phyloP scores from a whole-genome alignment of 164 flowering plant species.

The Dillenia suffruticosa region DNA sequence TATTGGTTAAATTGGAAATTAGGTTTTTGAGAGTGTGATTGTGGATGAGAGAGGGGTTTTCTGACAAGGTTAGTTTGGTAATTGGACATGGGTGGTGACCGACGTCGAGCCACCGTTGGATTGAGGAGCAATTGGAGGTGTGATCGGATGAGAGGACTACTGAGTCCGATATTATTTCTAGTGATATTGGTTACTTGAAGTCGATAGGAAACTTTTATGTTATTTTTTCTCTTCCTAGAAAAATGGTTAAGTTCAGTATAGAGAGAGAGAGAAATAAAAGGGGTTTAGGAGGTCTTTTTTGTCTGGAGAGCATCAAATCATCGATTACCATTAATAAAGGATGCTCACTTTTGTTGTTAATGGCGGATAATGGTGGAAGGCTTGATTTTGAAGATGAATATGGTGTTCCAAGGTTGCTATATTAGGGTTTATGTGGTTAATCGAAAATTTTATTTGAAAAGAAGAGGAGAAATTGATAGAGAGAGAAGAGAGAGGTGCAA shows the following conservation, averaged over 20 bases:
- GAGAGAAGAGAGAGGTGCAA: no score
- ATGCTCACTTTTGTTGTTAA: no score
- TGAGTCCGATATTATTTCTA: constrained; percentile 95
- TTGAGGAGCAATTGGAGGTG: constrained; percentile 91
- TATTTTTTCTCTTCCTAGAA: constrained; percentile 19
- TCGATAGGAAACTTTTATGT: constrained; percentile 62
- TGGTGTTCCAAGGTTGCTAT: no score
- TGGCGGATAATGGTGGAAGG: no score
- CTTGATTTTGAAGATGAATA: no score
- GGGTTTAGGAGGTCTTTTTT: no score
- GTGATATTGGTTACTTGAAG: constrained; percentile 91
- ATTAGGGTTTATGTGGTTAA: no score
- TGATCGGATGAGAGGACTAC: constrained; percentile 92
- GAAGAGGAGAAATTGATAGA: no score
- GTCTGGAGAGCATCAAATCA: no score
- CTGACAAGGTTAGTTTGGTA: constrained; percentile 75
- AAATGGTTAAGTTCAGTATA: not conserved
- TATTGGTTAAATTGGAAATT: constrained; percentile 60
- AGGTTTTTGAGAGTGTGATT: constrained; percentile 88
- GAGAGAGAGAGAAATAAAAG: no score
- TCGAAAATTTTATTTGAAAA: no score
- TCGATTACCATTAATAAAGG: no score
- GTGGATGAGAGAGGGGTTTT: constrained; percentile 76
- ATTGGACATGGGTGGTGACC: constrained; percentile 97
- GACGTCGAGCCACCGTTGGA: constrained; percentile 93